phyloP scores from a whole-genome alignment of 108 stramenopile species.

The Thalassiosira profunda region DNA sequence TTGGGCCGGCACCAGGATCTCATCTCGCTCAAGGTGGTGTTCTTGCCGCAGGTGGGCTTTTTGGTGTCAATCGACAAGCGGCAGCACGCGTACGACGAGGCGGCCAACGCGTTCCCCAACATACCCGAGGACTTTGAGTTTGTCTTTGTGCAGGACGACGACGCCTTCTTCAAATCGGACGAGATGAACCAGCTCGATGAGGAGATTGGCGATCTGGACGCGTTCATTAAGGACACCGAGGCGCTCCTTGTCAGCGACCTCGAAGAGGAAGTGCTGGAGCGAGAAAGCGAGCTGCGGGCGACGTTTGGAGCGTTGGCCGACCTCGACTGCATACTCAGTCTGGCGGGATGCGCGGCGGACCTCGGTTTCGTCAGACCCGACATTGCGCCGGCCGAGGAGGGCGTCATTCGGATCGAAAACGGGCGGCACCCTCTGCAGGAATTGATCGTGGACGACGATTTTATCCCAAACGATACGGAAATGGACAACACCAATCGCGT shows the following conservation, averaged over 20 bases:
- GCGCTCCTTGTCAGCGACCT: conserved; percentile 87
- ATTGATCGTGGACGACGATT: conserved; percentile 86
- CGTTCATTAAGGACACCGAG: conserved; percentile 92
- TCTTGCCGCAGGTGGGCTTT: conserved; percentile 95
- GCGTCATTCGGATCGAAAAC: conserved; percentile 84
- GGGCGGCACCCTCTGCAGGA: conserved; percentile 97
- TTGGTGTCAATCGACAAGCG: conserved; percentile 72
- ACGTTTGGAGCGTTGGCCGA: conserved; percentile 86
- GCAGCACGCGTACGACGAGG: conserved; percentile 46
- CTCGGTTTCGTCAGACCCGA: conserved; percentile 85
- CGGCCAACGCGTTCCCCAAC: conserved; percentile 52
- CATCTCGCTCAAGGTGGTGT: conserved; percentile 78
- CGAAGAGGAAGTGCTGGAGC: conserved; percentile 91
- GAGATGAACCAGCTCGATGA: conserved; percentile 89
- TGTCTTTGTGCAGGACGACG: conserved; percentile 78
- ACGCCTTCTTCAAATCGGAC: conserved; percentile 87
- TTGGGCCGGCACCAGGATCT: conserved; percentile 64
- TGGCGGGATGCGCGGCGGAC: conserved; percentile 87
- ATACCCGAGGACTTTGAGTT: conserved; percentile 79
- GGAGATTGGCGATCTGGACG: conserved; percentile 92
- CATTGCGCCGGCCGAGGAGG: conserved; percentile 54
- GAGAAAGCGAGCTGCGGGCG: conserved; percentile 79
- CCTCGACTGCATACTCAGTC: conserved; percentile 90
- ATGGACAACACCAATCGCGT: conserved; percentile 73
- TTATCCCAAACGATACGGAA: conserved; percentile 90